Conservation (phyloP, 73 alveolate species). For the Urostyla sp. region DNA sequence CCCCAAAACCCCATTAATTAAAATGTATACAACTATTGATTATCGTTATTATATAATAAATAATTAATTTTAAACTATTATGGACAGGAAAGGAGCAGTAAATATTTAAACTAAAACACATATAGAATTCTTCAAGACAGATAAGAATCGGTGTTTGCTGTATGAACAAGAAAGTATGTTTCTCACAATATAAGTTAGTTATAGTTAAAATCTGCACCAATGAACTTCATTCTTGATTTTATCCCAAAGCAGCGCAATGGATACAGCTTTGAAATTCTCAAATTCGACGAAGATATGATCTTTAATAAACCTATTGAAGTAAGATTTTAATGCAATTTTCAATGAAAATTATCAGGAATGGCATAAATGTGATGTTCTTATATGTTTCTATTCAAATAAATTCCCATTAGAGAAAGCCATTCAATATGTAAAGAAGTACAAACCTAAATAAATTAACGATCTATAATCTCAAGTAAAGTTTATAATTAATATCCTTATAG, state of each 20-base stretch:
- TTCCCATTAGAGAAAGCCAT: constrained; percentile 93
- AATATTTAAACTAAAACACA: too few species aligned
- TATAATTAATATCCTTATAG: neutral
- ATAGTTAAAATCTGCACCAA: constrained; percentile 78
- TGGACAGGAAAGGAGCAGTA: too few species aligned
- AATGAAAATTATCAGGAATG: constrained; percentile 85
- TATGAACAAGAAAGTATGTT: constrained; percentile 79
- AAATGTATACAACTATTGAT: too few species aligned
- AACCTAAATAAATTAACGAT: constrained; percentile 92
- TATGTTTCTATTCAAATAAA: constrained; percentile 90
- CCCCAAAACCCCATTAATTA: too few species aligned
- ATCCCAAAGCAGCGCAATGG: constrained; percentile 66
- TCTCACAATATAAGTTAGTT: neutral
- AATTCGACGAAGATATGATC: constrained; percentile 84
- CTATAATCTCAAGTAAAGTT: constrained; percentile 71
- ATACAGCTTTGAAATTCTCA: constrained; percentile 78
- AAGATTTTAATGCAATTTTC: neutral
- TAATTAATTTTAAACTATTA: too few species aligned
- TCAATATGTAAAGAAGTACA: constrained; percentile 78
- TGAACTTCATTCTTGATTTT: constrained; percentile 82
- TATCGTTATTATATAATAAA: too few species aligned
- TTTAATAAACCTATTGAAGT: constrained; percentile 87
- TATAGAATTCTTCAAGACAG: too few species aligned
- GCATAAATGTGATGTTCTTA: constrained; percentile 92
- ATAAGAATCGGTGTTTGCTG: constrained; percentile 89